These are phyloP conservation scores for Lolium multiflorum DNA, from an alignment of 176 grass and related monocot genomes.

Conservation along the genomic window DNA sequence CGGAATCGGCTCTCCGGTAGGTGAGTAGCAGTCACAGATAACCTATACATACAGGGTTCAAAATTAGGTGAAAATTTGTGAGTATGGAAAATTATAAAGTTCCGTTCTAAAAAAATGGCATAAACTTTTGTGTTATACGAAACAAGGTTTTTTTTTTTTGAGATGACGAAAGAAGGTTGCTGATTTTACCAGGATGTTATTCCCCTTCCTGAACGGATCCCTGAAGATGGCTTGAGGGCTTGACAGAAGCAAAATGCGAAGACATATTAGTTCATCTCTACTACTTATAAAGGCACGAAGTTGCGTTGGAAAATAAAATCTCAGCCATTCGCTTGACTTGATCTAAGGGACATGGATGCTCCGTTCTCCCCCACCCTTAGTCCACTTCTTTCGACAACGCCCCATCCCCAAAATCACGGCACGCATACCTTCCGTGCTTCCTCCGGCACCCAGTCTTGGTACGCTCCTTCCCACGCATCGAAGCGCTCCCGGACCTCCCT, in stretches of 20 bases:
- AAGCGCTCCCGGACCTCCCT: no score
- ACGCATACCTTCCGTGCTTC: no score
- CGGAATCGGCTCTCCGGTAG: constrained; percentile 82
- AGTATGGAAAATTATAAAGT: background rate
- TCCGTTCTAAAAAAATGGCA: background rate
- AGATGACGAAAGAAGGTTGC: background rate
- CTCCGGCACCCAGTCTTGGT: no score
- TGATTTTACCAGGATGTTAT: constrained; percentile 79
- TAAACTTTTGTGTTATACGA: background rate
- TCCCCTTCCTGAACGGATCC: constrained; percentile 93
- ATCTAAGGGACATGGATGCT: no score
- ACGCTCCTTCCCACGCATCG: no score
- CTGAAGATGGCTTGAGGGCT: constrained; percentile 91
- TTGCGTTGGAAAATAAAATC: no score
- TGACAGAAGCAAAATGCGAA: background rate
- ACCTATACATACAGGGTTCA: constrained; percentile 52
- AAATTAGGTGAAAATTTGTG: background rate
- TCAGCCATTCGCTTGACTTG: no score
- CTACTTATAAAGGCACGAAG: no score
- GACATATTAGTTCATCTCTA: background rate
- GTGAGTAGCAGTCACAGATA: constrained; percentile 87
- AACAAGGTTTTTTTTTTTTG: no score
- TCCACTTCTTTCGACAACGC: no score
- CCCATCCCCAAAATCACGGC: no score
- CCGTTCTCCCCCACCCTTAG: no score